Conservation (phyloP, 2,329 filamentous ascomycete species). For the Pyricularia pennisetigena region DNA sequence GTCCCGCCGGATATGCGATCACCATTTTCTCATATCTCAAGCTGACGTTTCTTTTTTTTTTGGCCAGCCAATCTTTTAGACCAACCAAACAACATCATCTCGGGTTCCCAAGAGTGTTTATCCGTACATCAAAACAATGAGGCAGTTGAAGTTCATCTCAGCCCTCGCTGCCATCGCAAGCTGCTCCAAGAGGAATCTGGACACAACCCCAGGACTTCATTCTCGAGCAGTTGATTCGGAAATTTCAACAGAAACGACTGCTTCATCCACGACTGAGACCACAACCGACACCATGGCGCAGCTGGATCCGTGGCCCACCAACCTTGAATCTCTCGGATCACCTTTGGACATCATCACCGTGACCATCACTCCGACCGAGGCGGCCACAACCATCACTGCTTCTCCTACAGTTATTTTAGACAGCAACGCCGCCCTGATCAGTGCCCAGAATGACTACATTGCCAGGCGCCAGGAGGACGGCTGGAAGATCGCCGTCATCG, state of each 20-base stretch:
- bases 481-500: slow-evolving; percentile 3
- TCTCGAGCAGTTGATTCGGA: neutral
- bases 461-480: neutral
- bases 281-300: neutral
- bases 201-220: neutral
- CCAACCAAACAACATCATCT: neutral
- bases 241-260: neutral
- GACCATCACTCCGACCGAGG: neutral
- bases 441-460: neutral
- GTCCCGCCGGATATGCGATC: neutral
- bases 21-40: neutral
- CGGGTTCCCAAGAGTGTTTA: neutral
- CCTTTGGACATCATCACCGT: neutral
- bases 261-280: neutral
- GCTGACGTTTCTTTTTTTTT: neutral
- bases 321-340: neutral
- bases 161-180: neutral
- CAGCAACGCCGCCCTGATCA: neutral
- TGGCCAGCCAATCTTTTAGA: too few relatives aligned
- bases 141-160: neutral
- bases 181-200: neutral
- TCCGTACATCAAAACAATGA: neutral
- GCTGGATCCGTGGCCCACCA: neutral
- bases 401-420: neutral
- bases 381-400: neutral